These are phyloP conservation scores for Nakazawaea pomicola DNA, from an alignment of 805 yeast genomes.

Conservation along the genomic window DNA sequence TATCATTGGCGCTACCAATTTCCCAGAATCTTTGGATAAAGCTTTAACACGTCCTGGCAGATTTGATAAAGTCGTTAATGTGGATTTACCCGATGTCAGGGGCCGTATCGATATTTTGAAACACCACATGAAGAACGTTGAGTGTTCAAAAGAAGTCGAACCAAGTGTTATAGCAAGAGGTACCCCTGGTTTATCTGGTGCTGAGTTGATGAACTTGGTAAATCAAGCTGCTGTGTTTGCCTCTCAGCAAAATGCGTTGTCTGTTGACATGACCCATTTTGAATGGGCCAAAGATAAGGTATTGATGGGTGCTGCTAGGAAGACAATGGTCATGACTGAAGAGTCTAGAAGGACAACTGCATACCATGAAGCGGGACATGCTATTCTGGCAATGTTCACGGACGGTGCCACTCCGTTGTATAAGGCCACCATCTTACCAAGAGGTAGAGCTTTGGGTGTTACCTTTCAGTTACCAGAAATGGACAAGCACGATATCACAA, in stretches of 20 bases:
- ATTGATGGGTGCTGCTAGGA: slow-evolving; percentile 95
- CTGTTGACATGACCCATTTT: slow-evolving; percentile 86
- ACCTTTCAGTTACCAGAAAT: slow-evolving; percentile 97
- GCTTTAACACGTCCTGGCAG: slow-evolving; percentile 98
- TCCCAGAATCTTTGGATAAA: slow-evolving; percentile 94
- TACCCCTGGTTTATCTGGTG: slow-evolving; percentile 98
- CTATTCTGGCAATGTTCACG: slow-evolving; percentile 93
- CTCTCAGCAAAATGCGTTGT: slow-evolving; percentile 83
- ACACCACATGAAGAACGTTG: slow-evolving; percentile 90
- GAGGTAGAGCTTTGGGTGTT: slow-evolving; percentile 95
- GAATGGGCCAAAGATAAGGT: slow-evolving; percentile 99
- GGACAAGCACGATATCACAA: slow-evolving; percentile 94
- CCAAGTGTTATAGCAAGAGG: slow-evolving; percentile 91
- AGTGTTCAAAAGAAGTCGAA: slow-evolving; percentile 79
- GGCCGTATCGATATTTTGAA: slow-evolving; percentile 91
- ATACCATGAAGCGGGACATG: slow-evolving; percentile 99
- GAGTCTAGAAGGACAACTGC: slow-evolving; percentile 93
- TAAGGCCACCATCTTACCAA: slow-evolving; percentile 93
- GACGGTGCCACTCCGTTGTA: slow-evolving; percentile 92
- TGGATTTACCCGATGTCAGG: slow-evolving; percentile 95
- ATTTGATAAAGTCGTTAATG: slow-evolving; percentile 92
- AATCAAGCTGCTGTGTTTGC: slow-evolving; percentile 98
- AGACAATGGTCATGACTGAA: slow-evolving; percentile 96
- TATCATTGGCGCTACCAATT: slow-evolving; percentile 96
- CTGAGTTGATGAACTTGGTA: slow-evolving; percentile 90